These are phyloP conservation scores for Trypanosoma cruzi DNA, from an alignment of 208 protist species.

Conservation along the genomic window DNA sequence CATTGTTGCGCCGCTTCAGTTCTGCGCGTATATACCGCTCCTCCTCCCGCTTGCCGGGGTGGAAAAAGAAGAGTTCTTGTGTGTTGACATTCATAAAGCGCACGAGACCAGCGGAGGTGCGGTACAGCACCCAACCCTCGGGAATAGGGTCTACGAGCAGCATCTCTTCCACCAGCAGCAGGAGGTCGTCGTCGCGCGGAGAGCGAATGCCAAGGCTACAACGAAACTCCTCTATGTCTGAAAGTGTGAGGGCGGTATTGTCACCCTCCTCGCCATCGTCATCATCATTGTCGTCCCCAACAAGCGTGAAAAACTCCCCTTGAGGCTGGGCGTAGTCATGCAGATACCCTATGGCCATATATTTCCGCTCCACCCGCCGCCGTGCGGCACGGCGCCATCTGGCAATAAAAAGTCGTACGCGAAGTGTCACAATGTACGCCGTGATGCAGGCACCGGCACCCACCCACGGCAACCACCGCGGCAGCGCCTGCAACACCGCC, in stretches of 20 bases:
- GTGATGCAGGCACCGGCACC: constrained; percentile 40
- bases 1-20: constrained; percentile 66
- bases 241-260: constrained; percentile 64
- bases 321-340: constrained; percentile 36
- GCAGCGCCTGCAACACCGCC: constrained; percentile 58
- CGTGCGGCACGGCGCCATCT: constrained; percentile 79
- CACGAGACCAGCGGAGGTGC: constrained; percentile 82
- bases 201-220: constrained; percentile 81
- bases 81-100: constrained; percentile 92
- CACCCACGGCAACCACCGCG: constrained; percentile 69
- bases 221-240: constrained; percentile 89
- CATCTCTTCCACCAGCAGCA: constrained; percentile 82
- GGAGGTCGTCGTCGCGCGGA: constrained; percentile 85
- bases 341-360: constrained; percentile 68
- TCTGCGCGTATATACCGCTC: constrained; percentile 68
- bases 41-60: constrained; percentile 65
- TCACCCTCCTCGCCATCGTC: constrained; percentile 49
- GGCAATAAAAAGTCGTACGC: constrained; percentile 68
- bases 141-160: constrained; percentile 84
- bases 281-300: constrained; percentile 41
- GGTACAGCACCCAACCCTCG: constrained; percentile 89
- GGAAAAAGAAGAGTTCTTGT: constrained; percentile 89
- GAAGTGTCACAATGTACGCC: constrained; percentile 66
- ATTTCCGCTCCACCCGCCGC: constrained; percentile 68
- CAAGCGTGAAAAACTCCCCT: constrained; percentile 33